Conservation (phyloP, 495 filamentous ascomycete species). For the Penicillium samsonianum region DNA sequence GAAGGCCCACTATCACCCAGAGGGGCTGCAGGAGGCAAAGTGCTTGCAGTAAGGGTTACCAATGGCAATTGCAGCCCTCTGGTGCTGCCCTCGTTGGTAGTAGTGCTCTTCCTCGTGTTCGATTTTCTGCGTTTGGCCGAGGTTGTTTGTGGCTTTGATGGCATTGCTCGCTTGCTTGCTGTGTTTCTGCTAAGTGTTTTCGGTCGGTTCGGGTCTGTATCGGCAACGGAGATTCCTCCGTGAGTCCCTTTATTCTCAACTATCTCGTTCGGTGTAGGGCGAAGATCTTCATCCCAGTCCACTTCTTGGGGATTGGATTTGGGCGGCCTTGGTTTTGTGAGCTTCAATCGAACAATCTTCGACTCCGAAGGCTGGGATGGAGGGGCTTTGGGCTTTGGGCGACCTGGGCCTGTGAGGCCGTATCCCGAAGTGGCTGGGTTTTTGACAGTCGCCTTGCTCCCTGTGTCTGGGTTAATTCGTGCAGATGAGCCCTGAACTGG, state of each 20-base stretch:
- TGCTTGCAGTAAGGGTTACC: background rate
- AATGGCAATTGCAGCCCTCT: conserved; percentile 15
- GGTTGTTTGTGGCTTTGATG: conserved; percentile 1
- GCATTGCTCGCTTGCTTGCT: conserved; percentile 12
- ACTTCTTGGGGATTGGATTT: conserved; percentile 15
- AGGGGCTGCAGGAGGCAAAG: background rate
- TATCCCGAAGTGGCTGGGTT: background rate
- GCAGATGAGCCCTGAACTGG: background rate
- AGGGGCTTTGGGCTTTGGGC: conserved; percentile 8
- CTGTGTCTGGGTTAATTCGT: background rate
- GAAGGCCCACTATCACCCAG: background rate
- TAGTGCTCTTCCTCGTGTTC: background rate
- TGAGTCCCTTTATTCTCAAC: background rate
- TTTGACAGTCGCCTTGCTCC: background rate
- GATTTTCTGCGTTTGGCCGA: conserved; percentile 21
- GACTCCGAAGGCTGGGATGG: conserved; percentile 9
- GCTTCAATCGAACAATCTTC: conserved; percentile 14
- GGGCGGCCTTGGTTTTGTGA: conserved; percentile 10
- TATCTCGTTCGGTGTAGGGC: conserved; percentile 30
- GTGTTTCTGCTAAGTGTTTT: conserved; percentile 1
- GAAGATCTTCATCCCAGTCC: conserved; percentile 40
- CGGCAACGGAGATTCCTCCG: conserved; percentile 18
- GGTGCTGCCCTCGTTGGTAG: background rate
- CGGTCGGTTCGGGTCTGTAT: conserved; percentile 16
- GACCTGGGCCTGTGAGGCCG: background rate